A percentile compares a stretch with the other conserved stretches of the same genome.
Conservation (phyloP, 495 filamentous ascomycete genomes). For the Tuber borchii region DNA sequence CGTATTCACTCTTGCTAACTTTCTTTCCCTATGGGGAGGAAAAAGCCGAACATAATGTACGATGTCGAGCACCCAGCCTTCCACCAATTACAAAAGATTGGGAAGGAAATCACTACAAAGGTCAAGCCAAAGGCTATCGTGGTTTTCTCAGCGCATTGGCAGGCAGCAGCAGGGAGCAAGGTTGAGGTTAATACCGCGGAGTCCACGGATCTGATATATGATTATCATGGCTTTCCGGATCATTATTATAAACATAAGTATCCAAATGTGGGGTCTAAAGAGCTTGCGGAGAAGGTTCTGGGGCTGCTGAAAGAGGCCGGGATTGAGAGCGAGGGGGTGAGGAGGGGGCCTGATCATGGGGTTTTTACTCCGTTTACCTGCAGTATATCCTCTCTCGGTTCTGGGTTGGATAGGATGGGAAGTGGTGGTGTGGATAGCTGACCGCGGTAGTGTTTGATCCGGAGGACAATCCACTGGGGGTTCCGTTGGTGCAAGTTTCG, state of each 20-base stretch:
- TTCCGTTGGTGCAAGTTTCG: constrained; percentile 76
- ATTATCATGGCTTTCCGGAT: constrained; percentile 75
- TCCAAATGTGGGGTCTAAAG: constrained; percentile 60
- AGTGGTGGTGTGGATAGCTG: not conserved
- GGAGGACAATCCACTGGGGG: constrained; percentile 63
- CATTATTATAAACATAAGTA: constrained; percentile 59
- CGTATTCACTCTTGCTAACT: constrained; percentile 14
- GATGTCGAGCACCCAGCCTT: constrained; percentile 68
- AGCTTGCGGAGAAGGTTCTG: constrained; percentile 62
- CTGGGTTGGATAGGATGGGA: not conserved
- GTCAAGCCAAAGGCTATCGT: constrained; percentile 75
- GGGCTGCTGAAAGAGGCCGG: constrained; percentile 52
- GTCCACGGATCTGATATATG: constrained; percentile 69
- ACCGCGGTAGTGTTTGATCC: constrained; percentile 56
- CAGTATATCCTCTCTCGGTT: constrained; percentile 14
- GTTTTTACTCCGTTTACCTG: constrained; percentile 41
- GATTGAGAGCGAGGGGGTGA: constrained; percentile 58
- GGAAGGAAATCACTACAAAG: constrained; percentile 70
- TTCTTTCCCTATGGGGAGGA: not conserved
- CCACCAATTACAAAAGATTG: constrained; percentile 59
- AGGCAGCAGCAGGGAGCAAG: constrained; percentile 47
- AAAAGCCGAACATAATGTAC: constrained; percentile 70
- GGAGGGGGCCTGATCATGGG: constrained; percentile 73
- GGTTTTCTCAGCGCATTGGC: constrained; percentile 86
- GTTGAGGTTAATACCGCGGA: constrained; percentile 69